Conservation (phyloP, 2,329 filamentous ascomycete species). For the Beauveria sp. region DNA sequence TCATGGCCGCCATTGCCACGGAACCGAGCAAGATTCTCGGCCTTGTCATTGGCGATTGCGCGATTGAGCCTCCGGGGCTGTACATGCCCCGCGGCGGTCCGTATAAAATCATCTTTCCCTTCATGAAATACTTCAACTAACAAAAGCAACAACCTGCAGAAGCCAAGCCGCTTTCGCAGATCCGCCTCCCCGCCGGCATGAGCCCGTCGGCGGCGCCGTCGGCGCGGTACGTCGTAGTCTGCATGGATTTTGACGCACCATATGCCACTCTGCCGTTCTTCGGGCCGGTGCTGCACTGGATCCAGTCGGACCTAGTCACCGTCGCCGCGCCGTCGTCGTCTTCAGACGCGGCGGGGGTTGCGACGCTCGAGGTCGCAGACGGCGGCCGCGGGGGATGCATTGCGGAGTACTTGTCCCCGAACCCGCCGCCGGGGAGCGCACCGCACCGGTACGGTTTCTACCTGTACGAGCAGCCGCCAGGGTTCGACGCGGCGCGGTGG, state of each 20-base stretch:
- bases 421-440: constrained; percentile 34
- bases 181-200: not conserved
- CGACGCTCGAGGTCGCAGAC: not conserved
- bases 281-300: constrained; percentile 40
- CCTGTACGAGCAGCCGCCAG: constrained; percentile 37
- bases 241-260: constrained; percentile 40
- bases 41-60: constrained; percentile 11
- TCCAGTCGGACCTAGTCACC: constrained; percentile 30
- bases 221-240: constrained; percentile 5
- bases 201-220: not conserved
- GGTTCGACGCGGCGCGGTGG: constrained; percentile 15
- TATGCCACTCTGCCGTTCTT: constrained; percentile 32
- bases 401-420: constrained; percentile 36
- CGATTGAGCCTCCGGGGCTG: constrained; percentile 12
- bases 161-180: not conserved
- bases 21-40: constrained; percentile 15
- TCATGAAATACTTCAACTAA: too few species aligned
- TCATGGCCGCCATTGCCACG: constrained; percentile 8
- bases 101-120: too few species aligned
- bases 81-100: constrained; percentile 13
- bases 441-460: constrained; percentile 44
- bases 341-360: not conserved
- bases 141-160: not conserved
- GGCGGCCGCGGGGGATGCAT: constrained; percentile 20
- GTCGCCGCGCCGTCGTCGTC: not conserved